These are phyloP conservation scores for Crithidia thermophila DNA, from an alignment of 208 protist genomes.

Conservation along the genomic window DNA sequence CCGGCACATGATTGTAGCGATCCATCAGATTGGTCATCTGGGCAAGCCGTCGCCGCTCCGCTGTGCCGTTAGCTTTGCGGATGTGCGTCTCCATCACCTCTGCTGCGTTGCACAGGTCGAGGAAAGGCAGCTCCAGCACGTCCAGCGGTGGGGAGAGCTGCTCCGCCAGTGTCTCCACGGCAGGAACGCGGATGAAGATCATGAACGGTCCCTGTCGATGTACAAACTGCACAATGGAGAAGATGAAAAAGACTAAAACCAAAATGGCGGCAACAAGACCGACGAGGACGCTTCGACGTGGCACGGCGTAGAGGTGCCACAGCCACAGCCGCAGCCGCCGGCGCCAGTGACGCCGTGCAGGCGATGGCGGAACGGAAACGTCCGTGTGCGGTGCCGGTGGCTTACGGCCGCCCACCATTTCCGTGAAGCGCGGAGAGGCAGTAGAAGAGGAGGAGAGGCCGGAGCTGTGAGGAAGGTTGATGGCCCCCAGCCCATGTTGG, in stretches of 20 bases:
- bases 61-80: not conserved
- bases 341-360: too few species aligned
- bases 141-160: constrained; percentile 10
- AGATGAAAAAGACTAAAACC: not conserved
- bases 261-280: not conserved
- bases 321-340: too few species aligned
- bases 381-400: too few species aligned
- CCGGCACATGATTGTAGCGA: constrained; percentile 11
- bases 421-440: too few species aligned
- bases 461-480: too few species aligned
- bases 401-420: too few species aligned
- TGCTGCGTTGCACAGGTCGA: not conserved
- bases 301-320: too few species aligned
- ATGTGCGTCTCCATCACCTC: constrained; percentile 10
- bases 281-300: not conserved
- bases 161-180: not conserved
- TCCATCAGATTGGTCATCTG: constrained; percentile 6
- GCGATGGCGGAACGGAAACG: too few species aligned
- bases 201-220: constrained; percentile 9
- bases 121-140: constrained; percentile 1
- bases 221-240: not conserved
- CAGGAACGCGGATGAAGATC: not conserved
- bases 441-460: too few species aligned
- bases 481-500: too few species aligned
- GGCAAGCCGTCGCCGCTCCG: not conserved